Evolutionary conservation across 2,329 filamentous ascomycete species (phyloP), one percentile per base, ranked within the genome.

Genomic region (Ilyonectria sp.): DNA sequence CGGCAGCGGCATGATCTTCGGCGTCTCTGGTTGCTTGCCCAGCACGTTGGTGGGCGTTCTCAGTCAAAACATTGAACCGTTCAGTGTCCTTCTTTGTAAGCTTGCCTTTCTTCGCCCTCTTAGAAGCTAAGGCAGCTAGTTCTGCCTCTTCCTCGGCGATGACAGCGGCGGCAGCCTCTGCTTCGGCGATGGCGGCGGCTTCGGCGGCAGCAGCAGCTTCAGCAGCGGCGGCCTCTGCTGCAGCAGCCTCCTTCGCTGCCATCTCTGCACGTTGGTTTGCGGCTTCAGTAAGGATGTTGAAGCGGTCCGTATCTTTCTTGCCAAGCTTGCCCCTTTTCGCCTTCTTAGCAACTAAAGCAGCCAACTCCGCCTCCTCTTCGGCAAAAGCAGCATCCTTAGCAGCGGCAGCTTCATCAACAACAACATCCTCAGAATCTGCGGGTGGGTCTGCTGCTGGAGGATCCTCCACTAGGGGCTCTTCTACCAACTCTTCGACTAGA

Each of bases 101-200:
- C 66, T 78, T 78, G 62, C 72, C 75, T 61, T 68, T 74, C 65
- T 78, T 79, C 1, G 74, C 76, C 52, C 79, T 82, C 70, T 81
- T 85, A 29, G 79, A 76, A 15, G 75, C 69, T 0, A 81, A 58
- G 17, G 73, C 67, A 40, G 72, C 68, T 9, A 79, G 63, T 40
- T 76, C 77, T 15, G 64, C 72, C 31, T 77, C 75, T 46, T 78
- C 76, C 21, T 67, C 64, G 2, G 69, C 69, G 47, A 76, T 69
- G 7, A 35, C 54, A 5, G 70, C 68, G 2, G 63, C 63, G 10
- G 54, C 53, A 10, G 80, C 78, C 49, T 82, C 83, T 9, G 84
- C 76, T 2, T 74, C 73, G 13, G 75, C 79, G 6, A 82, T 74
- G 56, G 84, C 79, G 15, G 76, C 73, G 64, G 82, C 78, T 49